Conservation (phyloP, 306 rosid species). For the Vicia faba region DNA sequence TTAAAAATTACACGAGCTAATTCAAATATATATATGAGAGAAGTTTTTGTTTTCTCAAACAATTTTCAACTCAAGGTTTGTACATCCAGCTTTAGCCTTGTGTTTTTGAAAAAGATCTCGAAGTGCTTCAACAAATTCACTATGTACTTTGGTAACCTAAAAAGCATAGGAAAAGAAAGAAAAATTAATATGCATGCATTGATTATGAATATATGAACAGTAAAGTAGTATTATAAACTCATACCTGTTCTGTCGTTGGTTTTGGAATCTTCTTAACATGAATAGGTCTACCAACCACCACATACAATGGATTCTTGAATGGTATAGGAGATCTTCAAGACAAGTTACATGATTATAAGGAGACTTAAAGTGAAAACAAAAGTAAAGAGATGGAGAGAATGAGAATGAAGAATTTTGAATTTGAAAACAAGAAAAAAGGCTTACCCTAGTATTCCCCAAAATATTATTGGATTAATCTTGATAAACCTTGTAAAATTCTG, state of each 20-base stretch:
- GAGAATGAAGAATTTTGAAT: background rate
- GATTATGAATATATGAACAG: background rate
- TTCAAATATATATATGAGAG: background rate
- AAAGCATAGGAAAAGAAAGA: background rate
- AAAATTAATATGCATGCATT: background rate
- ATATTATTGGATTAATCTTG: slow-evolving; percentile 69
- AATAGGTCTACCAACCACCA: slow-evolving; percentile 82
- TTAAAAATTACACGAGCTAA: background rate
- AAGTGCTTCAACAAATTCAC: slow-evolving; percentile 64
- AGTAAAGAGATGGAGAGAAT: background rate
- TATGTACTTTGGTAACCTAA: slow-evolving; percentile 60
- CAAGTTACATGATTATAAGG: too few species aligned
- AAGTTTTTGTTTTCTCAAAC: slow-evolving; percentile 40
- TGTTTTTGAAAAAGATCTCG: slow-evolving; percentile 66
- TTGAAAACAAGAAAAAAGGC: slow-evolving; percentile 27
- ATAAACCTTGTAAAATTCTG: slow-evolving; percentile 58
- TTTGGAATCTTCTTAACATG: slow-evolving; percentile 61
- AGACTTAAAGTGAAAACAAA: background rate
- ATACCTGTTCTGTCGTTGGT: slow-evolving; percentile 62
- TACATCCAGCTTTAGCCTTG: slow-evolving; percentile 59
- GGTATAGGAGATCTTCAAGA: slow-evolving; percentile 86
- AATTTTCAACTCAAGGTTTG: slow-evolving; percentile 65
- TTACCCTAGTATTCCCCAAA: slow-evolving; percentile 84
- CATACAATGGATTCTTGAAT: slow-evolving; percentile 62
- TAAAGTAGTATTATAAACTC: too few species aligned